Percentiles rank a stretch among this genome's conserved stretches.
Conservation (phyloP, 306 rosid species). For the Vigna nakashimae region DNA sequence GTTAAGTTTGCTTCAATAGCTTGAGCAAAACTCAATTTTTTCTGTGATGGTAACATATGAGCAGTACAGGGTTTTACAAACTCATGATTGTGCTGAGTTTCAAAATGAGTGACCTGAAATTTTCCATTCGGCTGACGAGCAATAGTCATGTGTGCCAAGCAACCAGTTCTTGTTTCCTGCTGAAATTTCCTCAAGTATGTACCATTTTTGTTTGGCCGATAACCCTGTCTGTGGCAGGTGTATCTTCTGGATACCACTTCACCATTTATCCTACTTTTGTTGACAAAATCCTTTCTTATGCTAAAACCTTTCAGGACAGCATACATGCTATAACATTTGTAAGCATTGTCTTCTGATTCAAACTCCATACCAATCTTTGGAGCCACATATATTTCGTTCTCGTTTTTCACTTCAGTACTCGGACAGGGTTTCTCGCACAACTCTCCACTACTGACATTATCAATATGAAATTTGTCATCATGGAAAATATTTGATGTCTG, state of each 20-base stretch:
- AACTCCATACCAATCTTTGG: conserved; percentile 63
- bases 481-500: conserved; percentile 42
- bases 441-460: conserved; percentile 25
- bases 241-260: conserved; percentile 67
- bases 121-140: conserved; percentile 65
- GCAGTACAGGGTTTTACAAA: conserved; percentile 53
- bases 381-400: conserved; percentile 43
- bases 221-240: conserved; percentile 71
- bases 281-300: conserved; percentile 71
- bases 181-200: conserved; percentile 45
- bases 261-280: conserved; percentile 65
- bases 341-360: conserved; percentile 71
- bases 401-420: conserved; percentile 34
- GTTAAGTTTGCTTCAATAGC: conserved; percentile 58
- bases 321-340: conserved; percentile 60
- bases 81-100: conserved; percentile 66
- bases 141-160: conserved; percentile 77
- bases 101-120: conserved; percentile 60
- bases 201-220: conserved; percentile 50
- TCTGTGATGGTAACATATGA: conserved; percentile 66
- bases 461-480: conserved; percentile 45
- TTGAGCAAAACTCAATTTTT: conserved; percentile 61
- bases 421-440: conserved; percentile 40
- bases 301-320: conserved; percentile 69
- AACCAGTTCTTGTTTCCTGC: conserved; percentile 69